These are phyloP conservation scores for Fragaria iinumae DNA, from an alignment of 306 rosid genomes.

Conservation along the genomic window DNA sequence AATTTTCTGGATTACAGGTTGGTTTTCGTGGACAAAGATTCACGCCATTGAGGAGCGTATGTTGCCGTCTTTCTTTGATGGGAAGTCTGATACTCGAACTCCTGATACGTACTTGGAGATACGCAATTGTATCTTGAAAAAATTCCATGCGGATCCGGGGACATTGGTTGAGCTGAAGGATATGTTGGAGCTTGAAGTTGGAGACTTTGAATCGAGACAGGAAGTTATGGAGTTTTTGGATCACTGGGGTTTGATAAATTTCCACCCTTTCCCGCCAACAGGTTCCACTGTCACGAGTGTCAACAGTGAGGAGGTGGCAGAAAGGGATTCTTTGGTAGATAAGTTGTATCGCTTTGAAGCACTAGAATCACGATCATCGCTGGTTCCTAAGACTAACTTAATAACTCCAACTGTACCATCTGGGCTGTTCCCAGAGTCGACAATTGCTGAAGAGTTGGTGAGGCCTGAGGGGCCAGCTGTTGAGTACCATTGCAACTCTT, in stretches of 20 bases:
- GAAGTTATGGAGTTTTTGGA: conserved; percentile 86
- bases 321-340: conserved; percentile 56
- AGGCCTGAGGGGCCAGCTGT: conserved; percentile 80
- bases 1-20: conserved; percentile 54
- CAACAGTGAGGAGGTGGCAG: conserved; percentile 39
- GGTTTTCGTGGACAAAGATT: conserved; percentile 78
- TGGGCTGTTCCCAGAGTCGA: conserved; percentile 74
- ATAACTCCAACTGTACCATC: conserved; percentile 51
- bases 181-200: conserved; percentile 68
- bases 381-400: conserved; percentile 49
- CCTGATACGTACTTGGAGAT: conserved; percentile 68
- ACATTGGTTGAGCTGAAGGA: conserved; percentile 62
- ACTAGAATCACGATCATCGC: conserved; percentile 41
- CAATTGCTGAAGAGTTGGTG: conserved; percentile 70
- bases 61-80: conserved; percentile 73
- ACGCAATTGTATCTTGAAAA: conserved; percentile 76
- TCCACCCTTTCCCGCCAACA: conserved; percentile 68
- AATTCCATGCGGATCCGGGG: conserved; percentile 57
- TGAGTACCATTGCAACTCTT: conserved; percentile 96
- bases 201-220: conserved; percentile 69
- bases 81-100: conserved; percentile 55
- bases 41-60: conserved; percentile 72
- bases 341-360: conserved; percentile 78
- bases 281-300: conserved; percentile 41
- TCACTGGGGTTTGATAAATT: conserved; percentile 92